Evolutionary conservation across 2,329 filamentous ascomycete species (phyloP).

Genomic region (Xylariaceae sp.): DNA sequence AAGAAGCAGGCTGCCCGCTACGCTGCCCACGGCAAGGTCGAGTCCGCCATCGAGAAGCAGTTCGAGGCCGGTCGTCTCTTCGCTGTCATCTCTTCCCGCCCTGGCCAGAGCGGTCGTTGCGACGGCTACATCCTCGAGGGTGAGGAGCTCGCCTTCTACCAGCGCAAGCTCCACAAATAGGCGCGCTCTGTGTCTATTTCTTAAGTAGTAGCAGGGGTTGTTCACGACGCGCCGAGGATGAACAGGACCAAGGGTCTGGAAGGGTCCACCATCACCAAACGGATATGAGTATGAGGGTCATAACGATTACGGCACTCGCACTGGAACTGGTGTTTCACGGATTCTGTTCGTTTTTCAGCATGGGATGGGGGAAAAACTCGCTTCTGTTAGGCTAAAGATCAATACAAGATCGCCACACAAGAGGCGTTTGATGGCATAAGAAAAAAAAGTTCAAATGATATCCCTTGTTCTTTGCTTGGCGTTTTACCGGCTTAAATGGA

Average conservation of each 20-base stretch:
- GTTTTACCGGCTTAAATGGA: background rate
- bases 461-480: background rate
- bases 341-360: conserved; percentile 33
- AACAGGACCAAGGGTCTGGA: conserved; percentile 15
- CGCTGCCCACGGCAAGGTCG: conserved; percentile 84
- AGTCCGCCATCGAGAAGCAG: conserved; percentile 88
- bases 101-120: conserved; percentile 92
- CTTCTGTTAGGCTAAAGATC: conserved; percentile 32
- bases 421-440: conserved; percentile 19
- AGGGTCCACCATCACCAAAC: conserved; percentile 8
- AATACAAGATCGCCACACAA: conserved; percentile 33
- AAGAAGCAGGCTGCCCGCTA: conserved; percentile 92
- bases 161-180: conserved; percentile 99
- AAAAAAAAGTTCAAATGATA: background rate
- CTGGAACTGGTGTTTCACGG: conserved; percentile 35
- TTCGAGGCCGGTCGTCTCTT: conserved; percentile 98
- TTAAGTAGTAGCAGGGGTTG: conserved; percentile 6
- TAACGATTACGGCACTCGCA: conserved; percentile 26
- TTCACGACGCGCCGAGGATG: conserved; percentile 10
- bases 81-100: conserved; percentile 86
- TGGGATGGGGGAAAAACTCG: conserved; percentile 27
- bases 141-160: conserved; percentile 99
- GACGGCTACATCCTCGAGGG: conserved; percentile 99
- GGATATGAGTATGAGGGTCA: conserved; percentile 24
- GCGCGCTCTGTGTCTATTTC: conserved; percentile 27